These are phyloP conservation scores for Diplodia scrobiculata DNA, from an alignment of 2,329 filamentous ascomycete genomes.

Conservation along the genomic window DNA sequence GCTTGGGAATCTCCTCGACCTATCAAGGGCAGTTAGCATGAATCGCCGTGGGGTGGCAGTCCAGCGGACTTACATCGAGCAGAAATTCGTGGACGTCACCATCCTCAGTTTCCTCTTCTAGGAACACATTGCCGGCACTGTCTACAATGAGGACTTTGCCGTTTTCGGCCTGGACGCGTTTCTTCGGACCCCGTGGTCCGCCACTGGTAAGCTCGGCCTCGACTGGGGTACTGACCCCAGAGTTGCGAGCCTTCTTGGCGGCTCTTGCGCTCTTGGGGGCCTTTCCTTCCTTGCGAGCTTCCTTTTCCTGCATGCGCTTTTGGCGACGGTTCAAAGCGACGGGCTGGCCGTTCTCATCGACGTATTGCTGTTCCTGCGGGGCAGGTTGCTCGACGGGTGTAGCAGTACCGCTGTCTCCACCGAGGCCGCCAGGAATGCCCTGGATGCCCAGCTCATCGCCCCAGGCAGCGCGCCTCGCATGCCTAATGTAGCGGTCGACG, in stretches of 20 bases:
- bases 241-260: slow-evolving; percentile 54
- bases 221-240: slow-evolving; percentile 58
- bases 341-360: slow-evolving; percentile 48
- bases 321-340: slow-evolving; percentile 75
- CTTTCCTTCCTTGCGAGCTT: slow-evolving; percentile 69
- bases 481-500: slow-evolving; percentile 85
- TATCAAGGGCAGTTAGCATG: slow-evolving; percentile 44
- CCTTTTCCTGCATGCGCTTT: slow-evolving; percentile 84
- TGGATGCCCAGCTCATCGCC: slow-evolving; percentile 71
- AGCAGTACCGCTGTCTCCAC: slow-evolving; percentile 41
- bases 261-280: slow-evolving; percentile 41
- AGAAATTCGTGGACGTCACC: slow-evolving; percentile 80
- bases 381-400: slow-evolving; percentile 44
- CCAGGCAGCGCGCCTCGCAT: slow-evolving; percentile 86
- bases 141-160: slow-evolving; percentile 94
- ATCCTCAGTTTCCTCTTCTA: slow-evolving; percentile 90
- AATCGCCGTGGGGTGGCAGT: not conserved
- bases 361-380: slow-evolving; percentile 45
- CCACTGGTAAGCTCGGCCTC: slow-evolving; percentile 56
- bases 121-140: slow-evolving; percentile 84
- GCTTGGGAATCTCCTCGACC: slow-evolving; percentile 76
- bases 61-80: slow-evolving; percentile 70
- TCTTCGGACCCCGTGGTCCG: slow-evolving; percentile 74
- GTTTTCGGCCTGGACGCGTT: slow-evolving; percentile 88
- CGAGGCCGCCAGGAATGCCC: slow-evolving; percentile 67